Conservation (phyloP, 2,329 filamentous ascomycete species). For the Botrytis fabae region DNA sequence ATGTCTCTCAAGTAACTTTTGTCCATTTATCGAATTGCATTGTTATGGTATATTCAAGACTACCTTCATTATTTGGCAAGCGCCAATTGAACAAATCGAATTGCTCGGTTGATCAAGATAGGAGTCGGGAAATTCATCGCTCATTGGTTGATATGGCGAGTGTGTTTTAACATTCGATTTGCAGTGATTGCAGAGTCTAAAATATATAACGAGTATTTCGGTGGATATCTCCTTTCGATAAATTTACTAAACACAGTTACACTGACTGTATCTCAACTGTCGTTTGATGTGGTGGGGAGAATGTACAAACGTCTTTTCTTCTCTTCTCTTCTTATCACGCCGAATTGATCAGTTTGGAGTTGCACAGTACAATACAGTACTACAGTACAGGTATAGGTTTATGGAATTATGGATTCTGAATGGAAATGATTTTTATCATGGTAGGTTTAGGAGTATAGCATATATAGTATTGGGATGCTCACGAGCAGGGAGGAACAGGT, state of each 20-base stretch:
- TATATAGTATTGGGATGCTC: no score
- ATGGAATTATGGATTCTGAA: no score
- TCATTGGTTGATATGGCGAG: neutral
- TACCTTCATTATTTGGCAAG: neutral
- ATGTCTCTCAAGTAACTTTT: neutral
- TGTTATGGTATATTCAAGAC: neutral
- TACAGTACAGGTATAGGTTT: no score
- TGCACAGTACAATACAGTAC: no score
- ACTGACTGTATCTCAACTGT: neutral
- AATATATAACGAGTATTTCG: neutral
- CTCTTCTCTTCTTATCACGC: neutral
- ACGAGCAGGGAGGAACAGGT: no score
- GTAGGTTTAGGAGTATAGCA: no score
- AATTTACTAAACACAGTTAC: neutral
- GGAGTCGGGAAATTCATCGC: neutral
- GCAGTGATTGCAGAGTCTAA: neutral
- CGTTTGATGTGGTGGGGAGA: neutral
- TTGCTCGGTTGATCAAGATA: neutral
- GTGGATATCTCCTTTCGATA: neutral
- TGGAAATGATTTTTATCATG: no score
- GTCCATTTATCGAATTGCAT: neutral
- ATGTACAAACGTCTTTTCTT: fast-evolving
- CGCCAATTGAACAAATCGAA: neutral
- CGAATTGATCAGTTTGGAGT: no score
- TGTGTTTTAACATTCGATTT: neutral